Base-by-base conservation (phyloP, 371 early-diverging fungal species). In the Rhizopus delemar region DNA sequence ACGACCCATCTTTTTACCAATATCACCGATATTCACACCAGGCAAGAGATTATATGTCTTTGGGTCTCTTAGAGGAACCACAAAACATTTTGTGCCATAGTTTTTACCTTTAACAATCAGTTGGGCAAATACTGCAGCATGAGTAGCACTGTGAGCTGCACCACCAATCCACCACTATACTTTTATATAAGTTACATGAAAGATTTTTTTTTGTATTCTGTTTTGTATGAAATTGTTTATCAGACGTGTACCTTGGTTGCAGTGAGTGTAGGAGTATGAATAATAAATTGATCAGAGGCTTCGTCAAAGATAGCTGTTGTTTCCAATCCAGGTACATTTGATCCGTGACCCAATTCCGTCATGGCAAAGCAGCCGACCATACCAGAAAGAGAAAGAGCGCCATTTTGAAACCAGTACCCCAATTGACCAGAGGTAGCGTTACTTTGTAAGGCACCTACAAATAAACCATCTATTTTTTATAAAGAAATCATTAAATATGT, bases 131-230 rank as follows among this genome's bases (percentile, higher is more conserved):
- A 90, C 92, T 15, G 89, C 75, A 46, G 88, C 77, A 65, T 93
- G 94, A 5, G 93, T 92, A 53, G 94, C 93, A 35, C 89, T 85
- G 59, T 92, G 89, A n/a, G 82, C 92, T 15, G 92, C 90, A 57
- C 96, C 96, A 60, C 97, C 97, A 64, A 96, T 94, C 97, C 97
- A 97, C 96, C 95, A 96, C 81, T 60, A 59, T 12, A 43, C 41
- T 38, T 63, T 15, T 32, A 28, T n/a, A 15, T 11, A 43, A 43
- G 15, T 2, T 6, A 43, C 43, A 43, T 43, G 43, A 22, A 22
- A 22, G 22, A 22, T 22, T 7, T 3, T n/a, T 45, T 13, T 13
- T 13, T 39, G 39, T 9, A 0, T 39, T 22, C 31, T 15, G 39
- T 39, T 39, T 7, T 7, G 12, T 39, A 39, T 12, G n/a, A n/a